Evolutionary conservation across 2,329 filamentous ascomycete genomes (phyloP), one percentile per base, ranked within the genome.

Genomic region (Aspergillus felis): DNA sequence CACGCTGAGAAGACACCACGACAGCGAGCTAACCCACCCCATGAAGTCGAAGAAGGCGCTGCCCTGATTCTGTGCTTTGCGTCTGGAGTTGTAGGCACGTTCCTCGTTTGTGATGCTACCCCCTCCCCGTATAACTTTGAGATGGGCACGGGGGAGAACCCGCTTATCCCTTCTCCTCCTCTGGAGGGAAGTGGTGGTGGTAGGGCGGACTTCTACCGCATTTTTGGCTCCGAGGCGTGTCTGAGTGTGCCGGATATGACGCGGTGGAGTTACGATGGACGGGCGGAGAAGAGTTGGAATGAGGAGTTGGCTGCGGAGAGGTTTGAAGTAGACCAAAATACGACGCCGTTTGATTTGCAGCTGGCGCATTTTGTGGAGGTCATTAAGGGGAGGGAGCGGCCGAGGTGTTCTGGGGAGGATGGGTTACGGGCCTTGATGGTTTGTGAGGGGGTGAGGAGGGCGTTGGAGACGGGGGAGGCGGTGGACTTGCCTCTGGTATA

Each of bases 141-240:
- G 65, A 69, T 76, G 1, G 83, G 81, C 0, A 85, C 84, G 0
- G 83, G 83, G 2, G 84, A 86, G 69, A 86, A 85, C 57, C 81
- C 83, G 0, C 66, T 74, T 0, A 80, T 86, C 51, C 78, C 82
- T 0, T 67, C 69, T 35, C 29, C 29, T 25, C 24, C 24, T 25
- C 24, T 25, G 24, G 24, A 25, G 24, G 24, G 24, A 25, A 25
- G 24, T 25, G 1, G 71, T 25, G 1, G 71, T 66, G 0, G 70
- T 69, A 57, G 78, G 77, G 60, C 65, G 14, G 69, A 71, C 42
- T 79, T 83, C 51, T 85, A 84, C 57, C 76, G 82, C 0, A 78
- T 86, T n/a, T 81, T 85, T 58, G 82, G 82, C 0, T 79, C 78
- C 0, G 69, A 81, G 2, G 83, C 71, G 0, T 78, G 74, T 22